Percentiles rank a stretch among this genome's conserved stretches.
phyloP scores from a whole-genome alignment of 1,284 basidiomycete genomes.

The Heterobasidion annosum region DNA sequence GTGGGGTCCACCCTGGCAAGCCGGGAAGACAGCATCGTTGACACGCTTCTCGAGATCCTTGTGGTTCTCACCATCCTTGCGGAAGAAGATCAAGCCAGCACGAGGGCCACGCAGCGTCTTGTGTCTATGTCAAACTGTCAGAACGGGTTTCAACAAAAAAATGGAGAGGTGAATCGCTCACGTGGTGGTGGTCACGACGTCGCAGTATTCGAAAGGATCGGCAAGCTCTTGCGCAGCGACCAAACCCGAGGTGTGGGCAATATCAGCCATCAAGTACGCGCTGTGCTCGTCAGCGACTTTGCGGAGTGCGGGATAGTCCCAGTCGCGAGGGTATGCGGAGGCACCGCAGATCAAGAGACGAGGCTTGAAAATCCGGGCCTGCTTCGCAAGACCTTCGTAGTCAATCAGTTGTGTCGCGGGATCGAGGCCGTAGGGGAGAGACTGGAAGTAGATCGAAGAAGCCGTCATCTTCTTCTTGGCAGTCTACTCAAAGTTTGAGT shows the following conservation, averaged over 20 bases:
- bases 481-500: slow-evolving; percentile 41
- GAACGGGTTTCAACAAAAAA: slow-evolving; percentile 1
- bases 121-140: slow-evolving; percentile 46
- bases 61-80: slow-evolving; percentile 79
- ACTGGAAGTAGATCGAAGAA: slow-evolving; percentile 99
- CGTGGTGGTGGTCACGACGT: slow-evolving; percentile 96
- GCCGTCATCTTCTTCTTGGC: slow-evolving; percentile 99
- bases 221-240: slow-evolving; percentile 90
- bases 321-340: slow-evolving; percentile 97
- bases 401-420: slow-evolving; percentile 86
- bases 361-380: slow-evolving; percentile 97
- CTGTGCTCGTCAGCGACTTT: slow-evolving; percentile 84
- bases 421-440: slow-evolving; percentile 90
- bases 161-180: slow-evolving; percentile 25
- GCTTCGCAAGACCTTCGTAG: slow-evolving; percentile 76
- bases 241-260: slow-evolving; percentile 96
- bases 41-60: slow-evolving; percentile 91
- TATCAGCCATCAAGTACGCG: slow-evolving; percentile 92
- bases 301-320: slow-evolving; percentile 86
- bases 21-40: slow-evolving; percentile 99
- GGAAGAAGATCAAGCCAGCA: slow-evolving; percentile 98
- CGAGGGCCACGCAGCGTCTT: slow-evolving; percentile 99
- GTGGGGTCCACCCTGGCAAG: slow-evolving; percentile 99
- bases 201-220: slow-evolving; percentile 94
- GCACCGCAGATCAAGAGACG: slow-evolving; percentile 96